Evolutionary conservation across 192 early-diverging fungal genomes (phyloP), one percentile per base, ranked within the genome.

Genomic region (Allomyces macrogynus): DNA sequence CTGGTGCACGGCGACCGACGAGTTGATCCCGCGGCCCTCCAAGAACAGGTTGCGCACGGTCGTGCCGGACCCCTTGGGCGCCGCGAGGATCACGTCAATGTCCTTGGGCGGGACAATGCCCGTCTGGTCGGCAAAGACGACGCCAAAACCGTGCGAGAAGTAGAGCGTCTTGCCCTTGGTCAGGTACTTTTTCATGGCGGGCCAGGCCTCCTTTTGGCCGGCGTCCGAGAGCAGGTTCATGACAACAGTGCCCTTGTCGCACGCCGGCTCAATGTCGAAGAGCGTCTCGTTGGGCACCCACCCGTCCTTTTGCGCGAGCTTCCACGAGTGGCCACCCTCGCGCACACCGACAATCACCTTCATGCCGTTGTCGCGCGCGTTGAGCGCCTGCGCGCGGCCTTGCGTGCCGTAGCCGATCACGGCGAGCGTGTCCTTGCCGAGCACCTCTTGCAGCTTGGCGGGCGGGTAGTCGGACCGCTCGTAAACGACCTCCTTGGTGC

Each of bases 111-210:
- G 89, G 64, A 90, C 77, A 62, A 97, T 86, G 43, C 88, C 76
- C 44, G 94, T 97, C 68, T 94, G 86, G 62, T 92, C 82, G 70
- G 88, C 81, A 81, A 88, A 97, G 67, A 95, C 86, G 67, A 97
- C 86, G 68, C 87, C 87, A 76, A 97, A 97, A 65, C 92, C 92
- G 81, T 95, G 92, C 65, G 90, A 92, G 72, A 97, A 97, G 82
- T 94, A 97, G 44, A 97, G 86, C 16, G 95, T 95, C 83, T 97
- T 97, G 75, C 95, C 95, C 65, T 88, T 87, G 66, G 91, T 94
- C 66, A 97, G 71, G 74, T 83, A 85, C 23, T 87, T 88, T 78
- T 85, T 84, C 75, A 97, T 81, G 62, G 84, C 70, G 71, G 78
- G 74, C 92, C 95, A 97, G 70, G 86, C 80, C 66, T 87, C 87